Conservation (phyloP, 768 basidiomycete genomes). For the Fomitopsis serialis region DNA sequence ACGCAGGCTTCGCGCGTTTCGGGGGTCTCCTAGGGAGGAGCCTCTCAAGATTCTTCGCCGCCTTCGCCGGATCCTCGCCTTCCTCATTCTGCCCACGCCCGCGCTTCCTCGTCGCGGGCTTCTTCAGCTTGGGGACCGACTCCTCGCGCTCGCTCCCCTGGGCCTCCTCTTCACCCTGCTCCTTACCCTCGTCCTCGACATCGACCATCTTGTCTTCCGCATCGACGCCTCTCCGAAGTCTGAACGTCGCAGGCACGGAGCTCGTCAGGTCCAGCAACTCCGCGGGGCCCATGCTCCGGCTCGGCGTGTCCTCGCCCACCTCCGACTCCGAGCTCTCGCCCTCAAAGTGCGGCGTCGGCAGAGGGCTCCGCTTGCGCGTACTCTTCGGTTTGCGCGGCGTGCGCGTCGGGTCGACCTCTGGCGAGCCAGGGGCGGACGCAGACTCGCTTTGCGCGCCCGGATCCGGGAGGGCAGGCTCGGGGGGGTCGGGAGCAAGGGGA, state of each 20-base stretch:
- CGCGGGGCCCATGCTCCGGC: constrained; percentile 1
- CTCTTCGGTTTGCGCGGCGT: constrained; percentile 21
- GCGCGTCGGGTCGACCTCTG: constrained; percentile 14
- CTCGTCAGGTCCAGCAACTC: constrained; percentile 16
- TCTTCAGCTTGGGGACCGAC: not conserved
- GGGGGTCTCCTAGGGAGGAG: constrained; percentile 14
- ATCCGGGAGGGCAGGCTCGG: not conserved
- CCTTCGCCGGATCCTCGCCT: constrained; percentile 11
- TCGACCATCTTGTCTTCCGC: not conserved
- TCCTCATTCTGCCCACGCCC: constrained; percentile 11
- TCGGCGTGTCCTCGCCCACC: constrained; percentile 3
- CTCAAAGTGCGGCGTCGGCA: constrained; percentile 17
- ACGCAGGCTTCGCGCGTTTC: constrained; percentile 9
- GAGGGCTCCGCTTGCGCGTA: constrained; percentile 17
- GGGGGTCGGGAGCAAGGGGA: too few species aligned
- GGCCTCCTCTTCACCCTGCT: not conserved
- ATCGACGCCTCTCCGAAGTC: not conserved
- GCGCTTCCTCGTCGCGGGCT: constrained; percentile 8
- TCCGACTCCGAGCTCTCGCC: constrained; percentile 9
- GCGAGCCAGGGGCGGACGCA: constrained; percentile 1
- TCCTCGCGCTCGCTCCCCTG: not conserved
- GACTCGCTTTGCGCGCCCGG: not conserved
- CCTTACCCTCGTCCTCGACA: not conserved
- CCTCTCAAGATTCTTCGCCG: constrained; percentile 14
- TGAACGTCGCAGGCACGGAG: not conserved